Evolutionary conservation across 805 yeast genomes (phyloP), one percentile per base, ranked within the genome.

Genomic region (Barnettozyma populi): DNA sequence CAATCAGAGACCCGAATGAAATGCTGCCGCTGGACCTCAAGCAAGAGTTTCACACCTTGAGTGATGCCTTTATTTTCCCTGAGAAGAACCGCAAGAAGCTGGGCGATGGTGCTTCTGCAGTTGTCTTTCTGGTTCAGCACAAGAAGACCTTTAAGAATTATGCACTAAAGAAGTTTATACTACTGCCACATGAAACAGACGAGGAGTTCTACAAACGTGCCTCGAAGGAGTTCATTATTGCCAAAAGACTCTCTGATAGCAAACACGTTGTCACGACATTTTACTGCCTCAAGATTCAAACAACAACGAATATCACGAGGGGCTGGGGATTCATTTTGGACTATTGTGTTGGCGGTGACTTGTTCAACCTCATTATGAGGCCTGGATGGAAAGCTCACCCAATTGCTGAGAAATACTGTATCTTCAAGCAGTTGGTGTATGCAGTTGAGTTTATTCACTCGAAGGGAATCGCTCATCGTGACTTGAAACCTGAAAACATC

Each of bases 241-340:
- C 86, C 11, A 79, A 74, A 51, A 70, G 68, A 37, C 60, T 79
- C 31, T 68, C 75, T 46, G 69, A 71, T n/a, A 79, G 79, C 52
- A 68, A 81, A 42, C 90, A 86, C 63, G 75, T 82, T 13, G 77
- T 81, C 9, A 72, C 72, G 32, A 79, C 83, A 4, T 69, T 72
- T 52, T 79, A 77, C 10, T 57, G 84, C 21, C 62, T 84, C 16
- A 73, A 79, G 48, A 70, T 84, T 19, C 85, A 83, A 47, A 71
- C 83, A 1, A 74, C 78, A 19, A 70, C 72, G 6, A 69, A 64
- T 38, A 63, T 82, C 50, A 72, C 77, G 2, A 68, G 90, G 52
- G 84, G 87, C 2, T 86, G 94, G 94, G 94, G 92, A 2, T 76
- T 85, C 61, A 73, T 82, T 3, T 68, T 85, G 73, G 87, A 83